Percentiles rank a stretch among this genome's conserved stretches.
phyloP scores from a whole-genome alignment of 2,329 filamentous ascomycete species.

The Ceratocystis alfenasii region DNA sequence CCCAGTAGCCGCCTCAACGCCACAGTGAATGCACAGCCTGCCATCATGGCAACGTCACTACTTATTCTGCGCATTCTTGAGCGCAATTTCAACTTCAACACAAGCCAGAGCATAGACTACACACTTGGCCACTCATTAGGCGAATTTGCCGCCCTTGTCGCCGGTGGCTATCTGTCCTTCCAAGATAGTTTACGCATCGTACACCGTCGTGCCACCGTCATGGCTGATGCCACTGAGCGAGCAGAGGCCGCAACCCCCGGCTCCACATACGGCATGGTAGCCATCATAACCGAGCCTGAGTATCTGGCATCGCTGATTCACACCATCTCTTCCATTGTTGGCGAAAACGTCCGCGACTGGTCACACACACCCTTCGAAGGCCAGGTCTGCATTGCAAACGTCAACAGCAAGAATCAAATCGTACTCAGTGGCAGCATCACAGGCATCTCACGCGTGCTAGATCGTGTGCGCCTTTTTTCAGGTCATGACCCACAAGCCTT shows the following conservation, averaged over 20 bases:
- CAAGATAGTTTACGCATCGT: slow-evolving; percentile 67
- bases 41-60: slow-evolving; percentile 90
- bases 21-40: slow-evolving; percentile 82
- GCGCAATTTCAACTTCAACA: slow-evolving; percentile 67
- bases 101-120: slow-evolving; percentile 60
- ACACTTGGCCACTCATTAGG: slow-evolving; percentile 84
- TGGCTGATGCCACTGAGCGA: slow-evolving; percentile 61
- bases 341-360: slow-evolving; percentile 39
- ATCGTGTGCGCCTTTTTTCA: slow-evolving; percentile 76
- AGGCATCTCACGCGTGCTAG: slow-evolving; percentile 66
- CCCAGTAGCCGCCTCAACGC: slow-evolving; percentile 65
- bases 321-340: slow-evolving; percentile 52
- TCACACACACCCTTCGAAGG: slow-evolving; percentile 52
- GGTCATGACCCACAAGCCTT: slow-evolving; percentile 87
- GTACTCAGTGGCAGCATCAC: slow-evolving; percentile 80
- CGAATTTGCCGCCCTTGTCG: slow-evolving; percentile 83
- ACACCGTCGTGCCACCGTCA: slow-evolving; percentile 63
- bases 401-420: slow-evolving; percentile 94
- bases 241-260: slow-evolving; percentile 58
- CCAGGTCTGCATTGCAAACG: slow-evolving; percentile 81
- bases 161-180: slow-evolving; percentile 68
- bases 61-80: slow-evolving; percentile 81
- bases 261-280: slow-evolving; percentile 80
- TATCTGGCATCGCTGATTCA: slow-evolving; percentile 58
- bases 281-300: slow-evolving; percentile 73